A percentile compares a stretch with the other conserved stretches of the same genome.
Conservation (phyloP, 441 rosid genomes). For the Corymbia citriodora region DNA sequence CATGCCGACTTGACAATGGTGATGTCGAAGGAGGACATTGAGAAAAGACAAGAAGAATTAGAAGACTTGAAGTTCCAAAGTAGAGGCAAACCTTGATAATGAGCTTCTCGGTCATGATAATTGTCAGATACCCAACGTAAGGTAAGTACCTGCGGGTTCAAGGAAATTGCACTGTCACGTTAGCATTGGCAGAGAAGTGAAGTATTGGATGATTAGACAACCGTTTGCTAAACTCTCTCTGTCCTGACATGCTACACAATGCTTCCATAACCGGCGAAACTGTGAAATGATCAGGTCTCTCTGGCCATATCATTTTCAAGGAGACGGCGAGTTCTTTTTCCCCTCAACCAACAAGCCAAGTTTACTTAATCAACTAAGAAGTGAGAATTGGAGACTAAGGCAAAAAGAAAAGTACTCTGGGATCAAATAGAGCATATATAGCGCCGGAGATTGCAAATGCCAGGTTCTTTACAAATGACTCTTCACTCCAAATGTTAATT, state of each 20-base stretch:
- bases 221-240: neutral
- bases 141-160: slow-evolving; percentile 62
- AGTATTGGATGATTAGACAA: neutral
- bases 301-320: neutral
- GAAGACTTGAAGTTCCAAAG: neutral
- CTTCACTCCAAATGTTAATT: neutral
- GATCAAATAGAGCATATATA: neutral
- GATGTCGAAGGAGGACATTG: neutral
- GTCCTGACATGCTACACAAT: neutral
- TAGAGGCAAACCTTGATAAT: slow-evolving; percentile 65
- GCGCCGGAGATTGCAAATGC: neutral
- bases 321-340: neutral
- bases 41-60: neutral
- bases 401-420: neutral
- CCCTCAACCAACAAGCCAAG: neutral
- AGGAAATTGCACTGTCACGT: neutral
- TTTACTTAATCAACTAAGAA: neutral
- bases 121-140: slow-evolving; percentile 93
- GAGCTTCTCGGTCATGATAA: slow-evolving; percentile 88
- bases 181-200: neutral
- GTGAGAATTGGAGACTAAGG: neutral
- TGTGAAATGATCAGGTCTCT: neutral
- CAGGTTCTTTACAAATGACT: neutral
- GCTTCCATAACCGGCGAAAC: neutral
- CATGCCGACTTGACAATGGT: neutral